These are phyloP conservation scores for Aaosphaeria pasadenensis DNA, from an alignment of 2,329 filamentous ascomycete genomes.

Conservation along the genomic window DNA sequence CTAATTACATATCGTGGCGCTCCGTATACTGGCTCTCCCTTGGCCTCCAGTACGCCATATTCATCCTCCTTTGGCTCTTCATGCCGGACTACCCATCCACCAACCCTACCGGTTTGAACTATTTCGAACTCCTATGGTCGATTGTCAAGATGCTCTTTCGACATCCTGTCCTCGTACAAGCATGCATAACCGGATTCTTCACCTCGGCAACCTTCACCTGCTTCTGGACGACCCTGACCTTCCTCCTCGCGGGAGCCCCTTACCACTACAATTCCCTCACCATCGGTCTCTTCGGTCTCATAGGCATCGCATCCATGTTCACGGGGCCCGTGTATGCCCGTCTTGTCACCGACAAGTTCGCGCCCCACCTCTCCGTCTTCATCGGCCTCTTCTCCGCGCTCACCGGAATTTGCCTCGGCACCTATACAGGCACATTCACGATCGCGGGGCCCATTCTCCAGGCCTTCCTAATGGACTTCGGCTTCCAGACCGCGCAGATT, in stretches of 20 bases:
- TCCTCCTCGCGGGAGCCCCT: constrained; percentile 67
- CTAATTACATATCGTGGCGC: constrained; percentile 72
- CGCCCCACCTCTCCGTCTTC: constrained; percentile 66
- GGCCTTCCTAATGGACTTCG: constrained; percentile 68
- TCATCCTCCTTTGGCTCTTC: constrained; percentile 63
- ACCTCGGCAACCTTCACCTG: constrained; percentile 60
- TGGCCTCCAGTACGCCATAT: constrained; percentile 66
- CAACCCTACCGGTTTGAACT: constrained; percentile 64
- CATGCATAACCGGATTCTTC: constrained; percentile 64
- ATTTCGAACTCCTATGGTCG: constrained; percentile 62
- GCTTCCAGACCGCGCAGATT: constrained; percentile 70
- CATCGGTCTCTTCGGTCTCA: constrained; percentile 77
- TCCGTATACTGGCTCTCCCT: constrained; percentile 77
- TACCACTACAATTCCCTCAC: constrained; percentile 65
- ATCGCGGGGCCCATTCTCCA: constrained; percentile 72
- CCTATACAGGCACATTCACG: constrained; percentile 63
- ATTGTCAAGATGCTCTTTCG: constrained; percentile 63
- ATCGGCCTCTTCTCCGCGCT: constrained; percentile 60
- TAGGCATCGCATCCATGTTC: constrained; percentile 68
- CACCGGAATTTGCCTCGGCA: constrained; percentile 63
- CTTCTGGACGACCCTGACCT: constrained; percentile 76
- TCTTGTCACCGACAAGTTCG: constrained; percentile 66
- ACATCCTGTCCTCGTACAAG: constrained; percentile 68
- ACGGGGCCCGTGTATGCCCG: constrained; percentile 68
- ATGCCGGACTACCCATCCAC: constrained; percentile 80